These are phyloP conservation scores for Aspergillus olivimuriae DNA, from an alignment of 495 filamentous ascomycete species.

Conservation along the genomic window DNA sequence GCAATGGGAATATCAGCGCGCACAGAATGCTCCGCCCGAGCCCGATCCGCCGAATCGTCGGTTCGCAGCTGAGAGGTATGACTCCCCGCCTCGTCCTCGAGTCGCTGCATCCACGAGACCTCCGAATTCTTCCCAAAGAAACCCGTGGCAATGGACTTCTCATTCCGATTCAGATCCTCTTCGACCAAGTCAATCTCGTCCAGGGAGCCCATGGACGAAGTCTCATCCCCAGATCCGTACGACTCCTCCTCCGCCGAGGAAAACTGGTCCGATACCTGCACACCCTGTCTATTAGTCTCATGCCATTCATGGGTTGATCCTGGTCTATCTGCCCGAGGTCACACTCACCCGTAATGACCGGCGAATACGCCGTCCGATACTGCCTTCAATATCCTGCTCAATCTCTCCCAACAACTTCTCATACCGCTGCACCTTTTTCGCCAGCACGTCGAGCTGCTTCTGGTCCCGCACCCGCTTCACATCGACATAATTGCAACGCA, in stretches of 20 bases:
- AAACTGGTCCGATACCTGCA: not conserved
- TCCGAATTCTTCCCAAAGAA: slow-evolving; percentile 61
- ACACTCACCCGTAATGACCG: slow-evolving; percentile 27
- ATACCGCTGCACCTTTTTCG: slow-evolving; percentile 38
- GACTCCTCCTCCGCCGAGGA: slow-evolving; percentile 5
- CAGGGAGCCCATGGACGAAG: slow-evolving; percentile 50
- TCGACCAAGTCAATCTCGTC: slow-evolving; percentile 51
- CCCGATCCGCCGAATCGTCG: no score
- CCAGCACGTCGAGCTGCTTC: slow-evolving; percentile 36
- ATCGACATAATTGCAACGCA: slow-evolving; percentile 47
- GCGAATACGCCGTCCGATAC: slow-evolving; percentile 26
- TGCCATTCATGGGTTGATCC: no score
- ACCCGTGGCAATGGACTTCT: slow-evolving; percentile 43
- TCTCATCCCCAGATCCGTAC: slow-evolving; percentile 18
- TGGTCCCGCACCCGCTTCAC: slow-evolving; percentile 54
- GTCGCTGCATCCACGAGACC: slow-evolving; percentile 51
- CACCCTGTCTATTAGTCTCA: slow-evolving; percentile 1
- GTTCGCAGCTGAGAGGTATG: not conserved
- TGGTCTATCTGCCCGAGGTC: not conserved
- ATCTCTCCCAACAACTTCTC: slow-evolving; percentile 38
- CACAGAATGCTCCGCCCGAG: no score
- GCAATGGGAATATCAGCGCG: slow-evolving; percentile 24
- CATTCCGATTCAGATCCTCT: slow-evolving; percentile 51
- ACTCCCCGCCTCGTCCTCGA: slow-evolving; percentile 24
- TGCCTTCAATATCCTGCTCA: slow-evolving; percentile 22